A percentile compares a stretch with the other conserved stretches of the same genome.
Evolutionary conservation across 768 basidiomycete species (phyloP).

Genomic region (Rossbeevera mucosa): DNA sequence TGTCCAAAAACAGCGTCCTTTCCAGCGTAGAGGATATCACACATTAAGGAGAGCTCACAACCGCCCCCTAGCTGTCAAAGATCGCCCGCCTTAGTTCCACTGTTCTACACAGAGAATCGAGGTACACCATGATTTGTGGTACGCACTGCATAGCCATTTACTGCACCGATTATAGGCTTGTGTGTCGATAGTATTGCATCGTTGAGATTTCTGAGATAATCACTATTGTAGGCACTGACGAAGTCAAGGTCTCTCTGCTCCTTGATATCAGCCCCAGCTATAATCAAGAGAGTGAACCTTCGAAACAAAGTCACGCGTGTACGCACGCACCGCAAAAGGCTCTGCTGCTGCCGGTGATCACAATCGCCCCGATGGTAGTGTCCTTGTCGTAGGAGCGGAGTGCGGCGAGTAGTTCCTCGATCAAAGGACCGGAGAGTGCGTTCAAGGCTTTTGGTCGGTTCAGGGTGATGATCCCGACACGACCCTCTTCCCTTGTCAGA

Average conservation of each 20-base stretch:
- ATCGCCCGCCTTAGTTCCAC: conserved; percentile 22
- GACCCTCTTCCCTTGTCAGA: conserved; percentile 18
- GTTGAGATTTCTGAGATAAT: conserved; percentile 44
- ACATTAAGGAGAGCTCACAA: conserved; percentile 94
- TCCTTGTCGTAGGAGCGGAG: conserved; percentile 65
- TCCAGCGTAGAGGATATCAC: conserved; percentile 89
- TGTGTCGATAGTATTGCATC: conserved; percentile 48
- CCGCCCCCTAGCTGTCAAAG: conserved; percentile 81
- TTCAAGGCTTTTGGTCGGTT: conserved; percentile 86
- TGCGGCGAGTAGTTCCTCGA: conserved; percentile 75
- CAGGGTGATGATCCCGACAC: conserved; percentile 58
- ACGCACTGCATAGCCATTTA: conserved; percentile 82
- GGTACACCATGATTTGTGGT: too few species aligned
- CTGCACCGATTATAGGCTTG: conserved; percentile 92
- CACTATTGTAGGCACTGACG: conserved; percentile 39
- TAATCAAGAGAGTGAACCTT: background rate
- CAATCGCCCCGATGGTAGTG: conserved; percentile 69
- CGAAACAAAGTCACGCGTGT: background rate
- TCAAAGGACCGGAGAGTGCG: conserved; percentile 74
- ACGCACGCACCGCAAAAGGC: conserved; percentile 49
- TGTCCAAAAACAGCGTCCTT: conserved; percentile 88
- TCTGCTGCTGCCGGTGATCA: conserved; percentile 85
- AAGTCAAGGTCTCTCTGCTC: conserved; percentile 89
- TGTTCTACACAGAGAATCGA: too few species aligned
- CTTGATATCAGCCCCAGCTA: conserved; percentile 94